Evolutionary conservation across 164 flowering plant species (phyloP).

Genomic region (Umbellularia californica): DNA sequence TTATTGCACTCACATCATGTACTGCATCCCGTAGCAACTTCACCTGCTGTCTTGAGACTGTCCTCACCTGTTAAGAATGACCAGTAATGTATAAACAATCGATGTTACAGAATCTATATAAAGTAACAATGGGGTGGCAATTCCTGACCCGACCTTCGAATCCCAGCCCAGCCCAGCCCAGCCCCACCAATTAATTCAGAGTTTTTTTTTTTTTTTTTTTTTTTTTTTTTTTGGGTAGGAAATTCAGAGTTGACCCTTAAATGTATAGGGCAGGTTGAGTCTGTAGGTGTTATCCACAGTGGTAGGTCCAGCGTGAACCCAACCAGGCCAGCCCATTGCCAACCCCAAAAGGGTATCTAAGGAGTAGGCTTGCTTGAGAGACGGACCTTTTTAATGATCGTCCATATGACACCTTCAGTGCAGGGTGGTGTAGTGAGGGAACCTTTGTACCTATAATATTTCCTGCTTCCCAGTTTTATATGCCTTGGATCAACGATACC

Average conservation of each 20-base stretch:
- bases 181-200: not conserved
- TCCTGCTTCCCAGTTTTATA: constrained; percentile 10
- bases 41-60: not conserved
- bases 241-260: too few relatives aligned
- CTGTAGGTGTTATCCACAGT: not conserved
- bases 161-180: too few relatives aligned
- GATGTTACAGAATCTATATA: not conserved
- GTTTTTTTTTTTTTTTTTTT: too few relatives aligned
- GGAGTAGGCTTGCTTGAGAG: not conserved
- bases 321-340: not conserved
- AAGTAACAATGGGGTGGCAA: not conserved
- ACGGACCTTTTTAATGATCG: constrained; percentile 15
- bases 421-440: constrained; percentile 32
- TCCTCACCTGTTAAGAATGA: not conserved
- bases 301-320: not conserved
- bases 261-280: not conserved
- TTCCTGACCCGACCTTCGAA: not conserved
- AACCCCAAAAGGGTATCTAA: not conserved
- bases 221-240: too few relatives aligned
- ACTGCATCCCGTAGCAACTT: not conserved
- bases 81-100: not conserved
- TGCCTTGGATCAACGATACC: constrained; percentile 16
- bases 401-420: constrained; percentile 27
- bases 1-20: not conserved
- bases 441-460: constrained; percentile 26